Conservation (phyloP, 345 rosid species). For the Nephelium lappaceum region DNA sequence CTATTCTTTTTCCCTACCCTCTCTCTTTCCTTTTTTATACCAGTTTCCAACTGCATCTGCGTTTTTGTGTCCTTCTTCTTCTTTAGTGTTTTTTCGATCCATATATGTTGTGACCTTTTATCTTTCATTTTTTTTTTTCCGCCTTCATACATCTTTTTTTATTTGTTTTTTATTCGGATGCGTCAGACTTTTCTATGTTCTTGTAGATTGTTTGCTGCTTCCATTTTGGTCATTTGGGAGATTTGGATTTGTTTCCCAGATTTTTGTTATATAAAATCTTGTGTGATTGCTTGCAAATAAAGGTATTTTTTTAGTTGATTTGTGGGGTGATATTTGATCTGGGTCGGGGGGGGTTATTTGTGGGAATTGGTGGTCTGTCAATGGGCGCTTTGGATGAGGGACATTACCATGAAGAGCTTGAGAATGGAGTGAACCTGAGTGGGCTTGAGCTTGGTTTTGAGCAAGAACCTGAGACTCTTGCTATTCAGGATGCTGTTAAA, state of each 20-base stretch:
- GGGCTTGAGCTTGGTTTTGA: slow-evolving; percentile 48
- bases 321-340: slow-evolving; percentile 30
- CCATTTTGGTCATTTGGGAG: background rate
- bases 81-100: slow-evolving; percentile 1
- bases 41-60: background rate
- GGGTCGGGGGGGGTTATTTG: slow-evolving; percentile 4
- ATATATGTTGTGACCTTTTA: slow-evolving; percentile 6
- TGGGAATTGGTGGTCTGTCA: slow-evolving; percentile 35
- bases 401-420: slow-evolving; percentile 58
- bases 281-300: background rate
- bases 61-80: background rate
- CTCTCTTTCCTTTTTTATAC: background rate
- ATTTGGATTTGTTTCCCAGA: background rate
- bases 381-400: slow-evolving; percentile 88
- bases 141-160: slow-evolving; percentile 3
- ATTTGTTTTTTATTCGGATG: slow-evolving; percentile 20
- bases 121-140: background rate
- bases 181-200: background rate
- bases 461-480: slow-evolving; percentile 60
- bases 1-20: slow-evolving; percentile 30
- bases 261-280: background rate
- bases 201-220: background rate
- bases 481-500: slow-evolving; percentile 83
- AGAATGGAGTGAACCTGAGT: slow-evolving; percentile 52
- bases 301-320: slow-evolving; percentile 6